Conservation (phyloP, 257 asterid species). For the Solanum appendiculatum region DNA sequence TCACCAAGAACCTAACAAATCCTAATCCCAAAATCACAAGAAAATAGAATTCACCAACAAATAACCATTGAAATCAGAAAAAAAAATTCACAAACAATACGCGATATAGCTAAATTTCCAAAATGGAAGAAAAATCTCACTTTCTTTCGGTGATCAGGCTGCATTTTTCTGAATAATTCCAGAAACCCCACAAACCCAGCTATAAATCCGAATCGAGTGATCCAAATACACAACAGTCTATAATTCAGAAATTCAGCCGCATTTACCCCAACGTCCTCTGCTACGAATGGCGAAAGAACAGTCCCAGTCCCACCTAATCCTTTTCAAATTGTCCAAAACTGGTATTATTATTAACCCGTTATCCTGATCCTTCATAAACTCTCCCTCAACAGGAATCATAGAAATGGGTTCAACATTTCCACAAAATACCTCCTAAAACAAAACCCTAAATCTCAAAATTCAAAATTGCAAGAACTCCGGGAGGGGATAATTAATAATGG, state of each 20-base stretch:
- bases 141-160: conserved; percentile 77
- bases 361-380: conserved; percentile 52
- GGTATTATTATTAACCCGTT: conserved; percentile 9
- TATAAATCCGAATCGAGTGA: background rate
- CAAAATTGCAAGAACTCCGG: background rate
- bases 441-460: background rate
- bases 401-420: conserved; percentile 1
- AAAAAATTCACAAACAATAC: background rate
- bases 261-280: conserved; percentile 73
- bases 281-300: conserved; percentile 55
- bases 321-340: conserved; percentile 28
- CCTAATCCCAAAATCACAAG: background rate
- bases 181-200: background rate
- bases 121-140: conserved; percentile 25
- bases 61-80: background rate
- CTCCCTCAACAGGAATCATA: conserved; percentile 14
- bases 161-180: conserved; percentile 31
- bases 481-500: background rate
- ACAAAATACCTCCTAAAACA: background rate
- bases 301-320: conserved; percentile 42
- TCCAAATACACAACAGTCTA: conserved; percentile 3
- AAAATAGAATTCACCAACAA: background rate
- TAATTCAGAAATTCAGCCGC: conserved; percentile 46
- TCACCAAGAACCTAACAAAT: background rate
- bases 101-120: background rate